Evolutionary conservation across 129 eudicot genomes (phyloP), one percentile per base, ranked within the genome.

Genomic region (Chrysanthemum lavandulifolium): DNA sequence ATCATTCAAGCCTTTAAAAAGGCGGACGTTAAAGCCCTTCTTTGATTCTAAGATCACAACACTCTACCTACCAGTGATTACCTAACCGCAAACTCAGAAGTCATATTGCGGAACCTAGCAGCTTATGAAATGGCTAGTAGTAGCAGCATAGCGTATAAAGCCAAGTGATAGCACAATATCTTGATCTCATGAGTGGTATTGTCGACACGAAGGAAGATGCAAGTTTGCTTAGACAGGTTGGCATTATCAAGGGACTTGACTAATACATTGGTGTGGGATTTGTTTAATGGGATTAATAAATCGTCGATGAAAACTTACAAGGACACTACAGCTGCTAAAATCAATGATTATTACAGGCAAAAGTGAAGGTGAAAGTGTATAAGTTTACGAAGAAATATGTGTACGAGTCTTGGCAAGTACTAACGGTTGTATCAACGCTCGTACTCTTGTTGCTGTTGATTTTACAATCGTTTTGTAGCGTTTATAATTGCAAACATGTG

Each of bases 281-380:
- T 76, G 50, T 68, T 76, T 68, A 68, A 68, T 68, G 74, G 74
- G 74, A 68, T 68, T 52, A 58, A 59, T 67, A 67, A 67, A 68
- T 67, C 61, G 10, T 67, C 74, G 21, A 47, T 16, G 12, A 59
- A 76, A 53, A 65, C 19, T 54, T 64, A 65, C 14, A 21, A 64
- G 47, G 47, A 40, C 47, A 40, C 10, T 7, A 10, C 47, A 40
- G 47, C 47, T 40, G 10, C 47, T 40, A 33, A 8, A 7, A 40
- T 40, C 47, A 40, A 1, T 7, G 47, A 7, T 10, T 8, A 40
- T 36, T 36, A 36, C 8, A 36, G 1, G 43, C 43, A 5, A 6
- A 36, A 36, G 7, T 6, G 7, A 36, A 36, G 43, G 43, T 36
- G 43, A 36, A 36, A 6, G 5, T 40, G 47, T 40, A 40, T 40